phyloP scores from a whole-genome alignment of 2,329 filamentous ascomycete species.

The Cadophora sp. region DNA sequence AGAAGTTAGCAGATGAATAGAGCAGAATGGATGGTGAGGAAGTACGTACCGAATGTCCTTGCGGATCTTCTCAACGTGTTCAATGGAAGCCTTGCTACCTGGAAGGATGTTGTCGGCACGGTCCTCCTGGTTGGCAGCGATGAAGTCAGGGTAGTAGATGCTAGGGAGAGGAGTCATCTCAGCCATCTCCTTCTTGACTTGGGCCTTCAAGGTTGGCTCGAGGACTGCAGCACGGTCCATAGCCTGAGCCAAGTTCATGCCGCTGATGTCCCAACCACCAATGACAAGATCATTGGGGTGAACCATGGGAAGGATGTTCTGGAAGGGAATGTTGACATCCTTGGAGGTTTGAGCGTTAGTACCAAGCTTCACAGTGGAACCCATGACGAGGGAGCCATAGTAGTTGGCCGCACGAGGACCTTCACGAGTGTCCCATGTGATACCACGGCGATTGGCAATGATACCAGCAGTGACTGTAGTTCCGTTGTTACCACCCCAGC shows the following conservation, averaged over 20 bases:
- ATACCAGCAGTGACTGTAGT: slow-evolving; percentile 97
- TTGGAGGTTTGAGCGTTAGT: slow-evolving; percentile 81
- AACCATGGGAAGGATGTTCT: slow-evolving; percentile 92
- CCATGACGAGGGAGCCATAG: slow-evolving; percentile 97
- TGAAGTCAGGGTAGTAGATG: slow-evolving; percentile 99
- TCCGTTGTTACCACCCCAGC: slow-evolving; percentile 98
- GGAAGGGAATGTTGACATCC: slow-evolving; percentile 97
- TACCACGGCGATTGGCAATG: slow-evolving; percentile 86
- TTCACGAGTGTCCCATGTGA: slow-evolving; percentile 94
- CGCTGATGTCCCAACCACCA: slow-evolving; percentile 97
- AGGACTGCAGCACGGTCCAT: slow-evolving; percentile 97
- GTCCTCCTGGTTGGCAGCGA: slow-evolving; percentile 97
- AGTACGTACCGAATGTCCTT: slow-evolving; percentile 79
- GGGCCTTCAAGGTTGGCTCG: slow-evolving; percentile 89
- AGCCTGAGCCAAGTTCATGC: slow-evolving; percentile 84
- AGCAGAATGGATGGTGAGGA: slow-evolving; percentile 14
- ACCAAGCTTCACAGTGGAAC: slow-evolving; percentile 95
- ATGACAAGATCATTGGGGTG: slow-evolving; percentile 95
- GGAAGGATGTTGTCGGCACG: slow-evolving; percentile 90
- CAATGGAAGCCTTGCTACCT: slow-evolving; percentile 82
- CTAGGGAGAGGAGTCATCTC: slow-evolving; percentile 87
- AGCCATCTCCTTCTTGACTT: slow-evolving; percentile 92
- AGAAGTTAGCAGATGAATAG: slow-evolving; percentile 24
- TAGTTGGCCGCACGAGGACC: slow-evolving; percentile 88
- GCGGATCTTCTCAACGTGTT: slow-evolving; percentile 91